A percentile compares a stretch with the other conserved stretches of the same genome.
Evolutionary conservation across 2,329 filamentous ascomycete species (phyloP).

Genomic region (Gnomoniopsis sp.): DNA sequence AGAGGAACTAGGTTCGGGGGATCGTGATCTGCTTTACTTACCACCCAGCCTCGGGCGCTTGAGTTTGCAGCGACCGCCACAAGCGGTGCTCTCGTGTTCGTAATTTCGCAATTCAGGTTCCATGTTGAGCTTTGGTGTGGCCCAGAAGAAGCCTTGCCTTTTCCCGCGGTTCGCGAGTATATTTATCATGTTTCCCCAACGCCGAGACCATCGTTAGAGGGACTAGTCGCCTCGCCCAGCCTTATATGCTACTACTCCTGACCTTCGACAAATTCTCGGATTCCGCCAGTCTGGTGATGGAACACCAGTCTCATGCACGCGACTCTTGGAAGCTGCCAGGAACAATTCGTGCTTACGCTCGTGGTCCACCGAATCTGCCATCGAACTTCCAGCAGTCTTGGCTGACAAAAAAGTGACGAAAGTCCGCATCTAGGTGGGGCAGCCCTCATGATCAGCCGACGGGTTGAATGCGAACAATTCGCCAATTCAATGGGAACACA

Average conservation of each 20-base stretch:
- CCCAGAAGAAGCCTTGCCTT: not conserved
- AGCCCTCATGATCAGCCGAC: not conserved
- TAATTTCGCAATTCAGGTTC: not conserved
- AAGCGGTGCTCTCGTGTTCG: not conserved
- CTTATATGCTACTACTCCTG: not conserved
- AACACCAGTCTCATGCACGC: not conserved
- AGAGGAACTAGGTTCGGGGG: not conserved
- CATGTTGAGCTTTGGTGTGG: not conserved
- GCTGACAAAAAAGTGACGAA: not conserved
- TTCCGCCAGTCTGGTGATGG: not conserved
- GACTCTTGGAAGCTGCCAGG: not conserved
- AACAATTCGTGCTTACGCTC: not conserved
- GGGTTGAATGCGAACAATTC: not conserved
- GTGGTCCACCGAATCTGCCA: conserved; percentile 2
- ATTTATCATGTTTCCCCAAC: not conserved
- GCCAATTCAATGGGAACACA: not conserved
- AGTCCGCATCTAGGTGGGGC: not conserved
- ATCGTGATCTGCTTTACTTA: not conserved
- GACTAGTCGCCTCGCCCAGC: not conserved
- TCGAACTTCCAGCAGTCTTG: not conserved
- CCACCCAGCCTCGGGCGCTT: too few relatives aligned
- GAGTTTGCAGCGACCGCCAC: too few relatives aligned
- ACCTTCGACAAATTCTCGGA: not conserved
- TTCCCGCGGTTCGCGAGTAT: not conserved
- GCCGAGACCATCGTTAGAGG: not conserved